These are phyloP conservation scores for Mallotus japonicus DNA, from an alignment of 441 rosid genomes.

Conservation along the genomic window DNA sequence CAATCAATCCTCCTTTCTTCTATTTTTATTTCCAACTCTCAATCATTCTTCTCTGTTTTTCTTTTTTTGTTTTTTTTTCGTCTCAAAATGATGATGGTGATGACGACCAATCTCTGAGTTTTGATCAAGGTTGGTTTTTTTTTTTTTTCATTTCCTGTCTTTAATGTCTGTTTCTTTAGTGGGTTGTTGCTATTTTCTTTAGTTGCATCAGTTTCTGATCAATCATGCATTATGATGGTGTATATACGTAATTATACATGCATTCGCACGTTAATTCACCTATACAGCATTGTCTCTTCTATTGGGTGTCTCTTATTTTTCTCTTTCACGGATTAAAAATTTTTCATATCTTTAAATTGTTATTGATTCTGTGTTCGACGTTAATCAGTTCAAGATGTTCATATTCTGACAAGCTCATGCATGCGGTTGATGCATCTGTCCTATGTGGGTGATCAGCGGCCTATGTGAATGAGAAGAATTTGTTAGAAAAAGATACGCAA, in stretches of 20 bases:
- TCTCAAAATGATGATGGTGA: background rate
- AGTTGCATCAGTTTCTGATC: background rate
- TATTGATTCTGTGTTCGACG: background rate
- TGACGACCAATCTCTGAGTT: conserved; percentile 3
- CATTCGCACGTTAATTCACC: conserved; percentile 22
- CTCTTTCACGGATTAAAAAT: background rate
- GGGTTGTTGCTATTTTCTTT: background rate
- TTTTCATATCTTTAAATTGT: background rate
- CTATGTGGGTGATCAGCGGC: background rate
- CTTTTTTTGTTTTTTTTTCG: no score
- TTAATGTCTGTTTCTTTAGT: background rate
- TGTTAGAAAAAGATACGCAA: conserved; percentile 19
- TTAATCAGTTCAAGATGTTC: background rate
- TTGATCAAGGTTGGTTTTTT: conserved; percentile 18
- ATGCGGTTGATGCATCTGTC: background rate
- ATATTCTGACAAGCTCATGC: background rate
- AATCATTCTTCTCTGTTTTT: conserved; percentile 18
- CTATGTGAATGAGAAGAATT: conserved; percentile 17
- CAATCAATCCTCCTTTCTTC: conserved; percentile 8
- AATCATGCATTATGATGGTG: background rate
- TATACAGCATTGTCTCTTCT: conserved; percentile 2
- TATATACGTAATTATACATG: background rate
- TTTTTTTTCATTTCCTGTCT: background rate
- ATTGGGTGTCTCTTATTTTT: conserved; percentile 22
- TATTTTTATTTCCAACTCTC: conserved; percentile 1